A percentile compares a stretch with the other conserved stretches of the same genome.
Conservation (phyloP, 2,329 filamentous ascomycete species). For the Sporothrix globosa region DNA sequence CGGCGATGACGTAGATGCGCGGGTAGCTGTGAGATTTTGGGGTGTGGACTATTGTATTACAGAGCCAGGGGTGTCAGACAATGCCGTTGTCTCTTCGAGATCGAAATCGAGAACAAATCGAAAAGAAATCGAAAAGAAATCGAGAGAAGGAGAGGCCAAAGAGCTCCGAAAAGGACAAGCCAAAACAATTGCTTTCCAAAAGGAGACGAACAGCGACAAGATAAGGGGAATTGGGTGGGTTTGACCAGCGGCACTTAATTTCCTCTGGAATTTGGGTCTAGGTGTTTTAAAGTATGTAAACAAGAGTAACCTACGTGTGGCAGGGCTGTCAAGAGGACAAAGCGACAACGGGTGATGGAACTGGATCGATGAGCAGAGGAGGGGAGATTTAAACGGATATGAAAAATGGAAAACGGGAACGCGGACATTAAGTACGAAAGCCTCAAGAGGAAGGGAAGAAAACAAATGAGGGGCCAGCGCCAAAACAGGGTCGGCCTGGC, state of each 20-base stretch:
- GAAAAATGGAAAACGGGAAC: neutral
- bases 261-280: slow-evolving; percentile 6
- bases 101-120: neutral
- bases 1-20: slow-evolving; percentile 21
- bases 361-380: neutral
- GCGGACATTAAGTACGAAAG: slow-evolving; percentile 10
- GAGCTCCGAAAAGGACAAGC: neutral
- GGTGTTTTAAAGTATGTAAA: slow-evolving; percentile 17
- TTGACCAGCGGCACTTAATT: neutral
- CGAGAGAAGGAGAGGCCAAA: neutral
- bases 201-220: neutral
- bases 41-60: neutral
- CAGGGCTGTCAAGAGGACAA: neutral
- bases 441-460: neutral
- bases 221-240: slow-evolving; percentile 4
- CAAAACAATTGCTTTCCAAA: neutral
- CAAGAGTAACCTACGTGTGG: neutral
- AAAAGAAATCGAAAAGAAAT: neutral
- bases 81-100: neutral
- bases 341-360: neutral
- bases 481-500: neutral
- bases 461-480: neutral
- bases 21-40: neutral
- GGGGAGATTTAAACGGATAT: neutral
- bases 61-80: slow-evolving; percentile 15